Base-by-base conservation (phyloP, 805 yeast genomes). In the Ogataea allantospora region DNA sequence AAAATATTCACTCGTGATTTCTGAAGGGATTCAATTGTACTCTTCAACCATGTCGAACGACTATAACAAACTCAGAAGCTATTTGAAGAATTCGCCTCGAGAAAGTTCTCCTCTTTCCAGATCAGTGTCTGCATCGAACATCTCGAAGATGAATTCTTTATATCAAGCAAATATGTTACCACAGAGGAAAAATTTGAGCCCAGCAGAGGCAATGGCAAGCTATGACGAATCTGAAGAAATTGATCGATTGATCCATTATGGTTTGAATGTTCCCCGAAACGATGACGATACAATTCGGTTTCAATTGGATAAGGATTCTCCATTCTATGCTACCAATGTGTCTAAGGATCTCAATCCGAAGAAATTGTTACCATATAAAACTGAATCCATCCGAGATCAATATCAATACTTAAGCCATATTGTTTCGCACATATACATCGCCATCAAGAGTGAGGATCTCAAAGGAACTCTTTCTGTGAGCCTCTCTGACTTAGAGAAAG, bases 341-440 rank as follows among this genome's bases (percentile, higher is more conserved):
- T 28, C 41, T 1, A 45, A 47, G 28, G 53, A 49, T 25, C 38
- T 55, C 10, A 47, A 49, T 14, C 48, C 57, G n/a, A 53, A 53
- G 21, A 43, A 43, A 3, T 28, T 54, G 7, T 36, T 91, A 18
- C 98, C 98, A 0, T 93, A 89, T 58, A 64, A 68, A 28, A 74
- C 82, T 0, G 97, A 88, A 57, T 51, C 77, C 1, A 78, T 78
- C 11, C 63, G 64, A 22, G 95, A 84, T 40, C 83, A 80, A 41
- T 83, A 86, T 12, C 73, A 70, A 37, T 88, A 88, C 50, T 65
- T 91, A 26, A 72, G 85, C 29, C 93, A 83, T 53, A 83, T 91
- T n/a, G 71, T 89, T 21, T 73, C 83, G 2, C 88, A 86, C 58
- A 60, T 93, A 13, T 85, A 85, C 57, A 77, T 86, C 39, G 88